Evolutionary conservation across 2,329 filamentous ascomycete species (phyloP).

Genomic region (Colletotrichum salicis): DNA sequence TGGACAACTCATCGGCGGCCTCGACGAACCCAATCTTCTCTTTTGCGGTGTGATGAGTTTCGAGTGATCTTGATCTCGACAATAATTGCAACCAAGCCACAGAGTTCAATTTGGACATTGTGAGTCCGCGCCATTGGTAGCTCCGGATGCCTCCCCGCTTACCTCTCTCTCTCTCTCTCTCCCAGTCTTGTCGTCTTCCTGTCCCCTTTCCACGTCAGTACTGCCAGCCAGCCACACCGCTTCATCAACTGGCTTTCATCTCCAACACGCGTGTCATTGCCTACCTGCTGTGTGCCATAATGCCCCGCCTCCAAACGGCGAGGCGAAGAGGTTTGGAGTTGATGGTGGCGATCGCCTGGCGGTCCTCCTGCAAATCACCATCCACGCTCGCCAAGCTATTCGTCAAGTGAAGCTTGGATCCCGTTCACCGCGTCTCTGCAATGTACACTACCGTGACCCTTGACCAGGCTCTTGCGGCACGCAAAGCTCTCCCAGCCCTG

Average conservation of each 20-base stretch:
- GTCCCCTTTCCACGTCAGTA: not conserved
- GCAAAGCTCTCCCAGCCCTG: not conserved
- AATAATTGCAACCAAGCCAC: not conserved
- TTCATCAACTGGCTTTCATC: not conserved
- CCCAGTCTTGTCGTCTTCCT: not conserved
- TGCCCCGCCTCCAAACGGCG: too few species aligned
- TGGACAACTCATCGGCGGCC: not conserved
- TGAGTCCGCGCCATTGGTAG: not conserved
- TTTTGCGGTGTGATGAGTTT: not conserved
- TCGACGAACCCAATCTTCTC: not conserved
- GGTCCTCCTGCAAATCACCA: not conserved
- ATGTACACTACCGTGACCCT: not conserved
- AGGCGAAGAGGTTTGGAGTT: not conserved
- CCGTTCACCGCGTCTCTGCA: not conserved
- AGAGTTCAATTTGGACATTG: not conserved
- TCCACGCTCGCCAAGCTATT: not conserved
- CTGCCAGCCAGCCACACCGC: too few species aligned
- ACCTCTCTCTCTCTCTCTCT: not conserved
- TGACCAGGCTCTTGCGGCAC: not conserved
- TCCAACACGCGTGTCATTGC: not conserved
- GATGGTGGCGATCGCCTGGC: not conserved
- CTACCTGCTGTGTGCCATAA: not conserved
- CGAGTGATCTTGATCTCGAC: not conserved
- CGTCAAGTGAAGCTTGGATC: not conserved
- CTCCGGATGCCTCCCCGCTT: conserved; percentile 3